phyloP scores from a whole-genome alignment of 805 yeast species.

The Myxozyma monticola region DNA sequence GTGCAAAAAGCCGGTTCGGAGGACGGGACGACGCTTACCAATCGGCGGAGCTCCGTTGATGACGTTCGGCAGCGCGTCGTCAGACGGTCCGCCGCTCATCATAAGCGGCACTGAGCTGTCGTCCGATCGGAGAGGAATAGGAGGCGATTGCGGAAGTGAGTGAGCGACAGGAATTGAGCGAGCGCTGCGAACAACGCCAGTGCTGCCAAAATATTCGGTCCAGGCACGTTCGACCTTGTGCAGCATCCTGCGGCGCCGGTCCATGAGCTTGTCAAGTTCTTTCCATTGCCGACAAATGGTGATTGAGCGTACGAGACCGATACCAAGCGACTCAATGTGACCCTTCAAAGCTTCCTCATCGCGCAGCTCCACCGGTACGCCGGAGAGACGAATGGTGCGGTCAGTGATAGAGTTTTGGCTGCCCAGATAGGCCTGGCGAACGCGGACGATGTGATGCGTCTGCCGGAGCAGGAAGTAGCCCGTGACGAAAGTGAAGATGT shows the following conservation, averaged over 20 bases:
- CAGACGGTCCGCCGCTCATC: constrained; percentile 1
- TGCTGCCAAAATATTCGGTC: constrained; percentile 62
- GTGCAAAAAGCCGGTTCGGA: constrained; percentile 62
- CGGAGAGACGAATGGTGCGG: constrained; percentile 78
- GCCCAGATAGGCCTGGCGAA: constrained; percentile 79
- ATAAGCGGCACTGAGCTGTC: constrained; percentile 18
- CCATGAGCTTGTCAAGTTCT: constrained; percentile 63
- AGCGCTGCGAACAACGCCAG: constrained; percentile 21
- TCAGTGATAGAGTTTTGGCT: constrained; percentile 87
- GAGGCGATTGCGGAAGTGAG: constrained; percentile 27
- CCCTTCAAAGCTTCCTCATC: constrained; percentile 66
- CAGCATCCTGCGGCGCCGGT: constrained; percentile 55
- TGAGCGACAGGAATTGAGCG: constrained; percentile 16
- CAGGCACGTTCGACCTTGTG: constrained; percentile 65
- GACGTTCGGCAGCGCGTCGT: constrained; percentile 16
- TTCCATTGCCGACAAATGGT: constrained; percentile 89
- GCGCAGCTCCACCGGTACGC: constrained; percentile 81
- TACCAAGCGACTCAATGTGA: constrained; percentile 73
- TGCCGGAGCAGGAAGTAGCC: constrained; percentile 62
- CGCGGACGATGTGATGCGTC: constrained; percentile 69
- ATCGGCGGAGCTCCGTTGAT: constrained; percentile 10
- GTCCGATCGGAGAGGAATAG: constrained; percentile 23
- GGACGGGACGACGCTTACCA: constrained; percentile 54
- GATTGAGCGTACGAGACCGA: constrained; percentile 76
- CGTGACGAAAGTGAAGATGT: constrained; percentile 73